phyloP scores from a whole-genome alignment of 306 rosid genomes.

The Boehmeria nivea region DNA sequence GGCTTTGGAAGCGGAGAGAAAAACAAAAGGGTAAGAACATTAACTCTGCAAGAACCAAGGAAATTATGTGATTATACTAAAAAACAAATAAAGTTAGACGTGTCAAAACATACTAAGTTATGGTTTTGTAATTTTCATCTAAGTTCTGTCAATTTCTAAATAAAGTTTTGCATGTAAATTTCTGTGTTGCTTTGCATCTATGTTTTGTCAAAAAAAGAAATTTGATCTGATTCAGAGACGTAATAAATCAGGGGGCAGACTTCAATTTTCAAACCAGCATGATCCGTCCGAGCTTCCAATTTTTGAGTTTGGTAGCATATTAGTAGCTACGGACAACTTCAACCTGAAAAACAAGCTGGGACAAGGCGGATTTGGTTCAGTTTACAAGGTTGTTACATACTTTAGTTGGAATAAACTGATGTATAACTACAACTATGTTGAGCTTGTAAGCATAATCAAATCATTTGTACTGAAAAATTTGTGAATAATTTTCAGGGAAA shows the following conservation, averaged over 20 bases:
- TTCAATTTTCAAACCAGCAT: not conserved
- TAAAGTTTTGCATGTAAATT: no score
- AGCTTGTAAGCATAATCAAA: not conserved
- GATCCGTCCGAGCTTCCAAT: conserved; percentile 11
- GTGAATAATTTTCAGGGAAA: conserved; percentile 27
- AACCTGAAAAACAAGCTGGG: conserved; percentile 19
- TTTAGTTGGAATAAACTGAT: no score
- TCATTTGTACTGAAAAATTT: not conserved
- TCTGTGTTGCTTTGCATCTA: no score
- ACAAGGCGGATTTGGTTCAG: conserved; percentile 27
- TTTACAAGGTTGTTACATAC: conserved; percentile 18
- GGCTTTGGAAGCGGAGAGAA: not conserved
- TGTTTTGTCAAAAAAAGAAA: no score
- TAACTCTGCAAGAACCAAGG: no score
- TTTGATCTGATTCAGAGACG: no score
- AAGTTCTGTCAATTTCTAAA: no score
- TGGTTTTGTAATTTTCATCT: no score
- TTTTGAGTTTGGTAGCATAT: conserved; percentile 12
- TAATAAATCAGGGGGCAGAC: not conserved
- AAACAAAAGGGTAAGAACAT: conserved; percentile 15
- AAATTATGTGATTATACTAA: no score
- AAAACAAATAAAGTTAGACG: no score
- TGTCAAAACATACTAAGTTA: no score
- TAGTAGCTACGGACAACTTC: conserved; percentile 13
- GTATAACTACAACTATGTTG: no score